phyloP scores from a whole-genome alignment of 1,284 basidiomycete species.

The Puccinia hordei region DNA sequence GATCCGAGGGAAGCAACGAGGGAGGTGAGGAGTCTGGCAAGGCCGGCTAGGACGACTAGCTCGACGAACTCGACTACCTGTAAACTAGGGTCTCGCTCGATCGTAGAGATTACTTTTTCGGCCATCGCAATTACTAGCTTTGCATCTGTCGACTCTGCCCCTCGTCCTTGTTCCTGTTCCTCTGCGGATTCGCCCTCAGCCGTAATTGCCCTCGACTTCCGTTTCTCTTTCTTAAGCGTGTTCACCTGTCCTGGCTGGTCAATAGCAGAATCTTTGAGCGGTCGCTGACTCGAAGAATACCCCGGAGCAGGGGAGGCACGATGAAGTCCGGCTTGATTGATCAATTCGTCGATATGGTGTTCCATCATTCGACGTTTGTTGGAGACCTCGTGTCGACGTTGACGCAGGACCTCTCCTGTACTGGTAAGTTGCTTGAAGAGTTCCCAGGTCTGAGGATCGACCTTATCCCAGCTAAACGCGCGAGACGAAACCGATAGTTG shows the following conservation, averaged over 20 bases:
- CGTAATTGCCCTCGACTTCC: too few species aligned
- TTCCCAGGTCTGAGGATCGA: neutral
- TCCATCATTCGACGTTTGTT: conserved; percentile 27
- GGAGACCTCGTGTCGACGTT: conserved; percentile 28
- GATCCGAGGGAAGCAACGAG: neutral
- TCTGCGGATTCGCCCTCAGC: neutral
- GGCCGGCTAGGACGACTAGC: neutral
- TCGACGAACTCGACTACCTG: conserved; percentile 7
- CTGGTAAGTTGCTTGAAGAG: conserved; percentile 13
- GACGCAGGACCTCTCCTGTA: conserved; percentile 10
- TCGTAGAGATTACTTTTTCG: neutral
- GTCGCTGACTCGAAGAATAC: neutral
- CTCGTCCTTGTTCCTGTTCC: neutral
- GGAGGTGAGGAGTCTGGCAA: neutral
- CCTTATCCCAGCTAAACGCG: conserved; percentile 7
- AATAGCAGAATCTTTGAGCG: neutral
- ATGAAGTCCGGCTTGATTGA: conserved; percentile 17
- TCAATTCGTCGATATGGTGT: conserved; percentile 18
- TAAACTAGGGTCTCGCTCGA: conserved; percentile 1
- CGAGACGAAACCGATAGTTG: neutral
- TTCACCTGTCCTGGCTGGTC: neutral
- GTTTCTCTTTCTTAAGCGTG: neutral
- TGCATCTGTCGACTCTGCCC: neutral
- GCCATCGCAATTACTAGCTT: conserved; percentile 23
- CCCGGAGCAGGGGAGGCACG: neutral